Evolutionary conservation across 1,284 basidiomycete genomes (phyloP), one percentile per base, ranked within the genome.

Genomic region (Malassezia sp.): DNA sequence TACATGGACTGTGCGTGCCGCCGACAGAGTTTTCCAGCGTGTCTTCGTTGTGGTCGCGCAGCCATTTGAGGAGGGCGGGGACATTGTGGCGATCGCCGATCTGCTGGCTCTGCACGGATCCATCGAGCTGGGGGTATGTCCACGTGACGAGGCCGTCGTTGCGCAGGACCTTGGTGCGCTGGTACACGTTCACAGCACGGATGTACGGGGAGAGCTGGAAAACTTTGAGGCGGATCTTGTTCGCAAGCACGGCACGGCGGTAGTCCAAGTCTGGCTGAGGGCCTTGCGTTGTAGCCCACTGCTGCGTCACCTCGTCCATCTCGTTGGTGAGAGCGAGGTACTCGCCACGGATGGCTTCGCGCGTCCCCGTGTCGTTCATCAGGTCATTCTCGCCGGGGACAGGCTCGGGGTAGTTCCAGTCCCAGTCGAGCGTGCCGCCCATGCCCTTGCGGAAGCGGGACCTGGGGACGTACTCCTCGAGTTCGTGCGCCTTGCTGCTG

Each of bases 391-490:
- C 67, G 14, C 53, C 51, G 10, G 61, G 55, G 38, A 65, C 54
- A 4, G 65, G 65, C 56, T 70, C 67, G 17, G 57, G 57, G 54
- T 70, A 70, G 53, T 64, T 52, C 67, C 67, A 70, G 40, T 68
- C 65, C 65, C 67, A 67, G 44, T 68, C 59, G 53, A 68, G 58
- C 28, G 63, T 70, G 20, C 67, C 67, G 46, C 67, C 67, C 67
- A 70, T 70, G 21, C 56, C 65, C 48, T 60, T 63, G 23, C 61
- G 57, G 36, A 70, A 52, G 55, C 64, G 67, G 46, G 48, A 50
- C 14, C 52, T 34, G 20, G 59, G 49, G 14, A 65, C 47, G 43
- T 60, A 57, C 44, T 70, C 67, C 31, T 52, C 54, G 34, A 70
- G 56, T 31, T 70, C 67, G 22, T 50, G 31, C 18, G 63, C 62